Percentiles rank a stretch among this genome's conserved stretches.
Conservation (phyloP, 2,329 filamentous ascomycete genomes). For the Clonostachys rhizophaga region DNA sequence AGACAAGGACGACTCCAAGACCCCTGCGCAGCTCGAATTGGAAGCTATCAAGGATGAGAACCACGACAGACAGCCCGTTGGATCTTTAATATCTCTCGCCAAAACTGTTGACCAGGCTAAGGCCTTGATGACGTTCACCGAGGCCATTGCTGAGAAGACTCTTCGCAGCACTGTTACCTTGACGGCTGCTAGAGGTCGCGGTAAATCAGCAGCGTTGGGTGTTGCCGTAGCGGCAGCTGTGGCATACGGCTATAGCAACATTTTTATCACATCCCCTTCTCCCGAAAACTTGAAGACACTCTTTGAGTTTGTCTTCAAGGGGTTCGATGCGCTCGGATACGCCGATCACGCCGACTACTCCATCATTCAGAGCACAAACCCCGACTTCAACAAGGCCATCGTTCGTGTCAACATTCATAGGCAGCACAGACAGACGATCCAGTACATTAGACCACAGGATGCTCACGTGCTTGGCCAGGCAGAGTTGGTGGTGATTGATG, state of each 20-base stretch:
- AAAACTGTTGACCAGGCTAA: slow-evolving; percentile 95
- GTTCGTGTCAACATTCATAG: slow-evolving; percentile 94
- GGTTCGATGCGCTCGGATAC: slow-evolving; percentile 91
- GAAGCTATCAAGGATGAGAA: slow-evolving; percentile 83
- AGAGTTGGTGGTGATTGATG: slow-evolving; percentile 92
- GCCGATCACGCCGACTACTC: slow-evolving; percentile 95
- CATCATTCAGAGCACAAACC: slow-evolving; percentile 96
- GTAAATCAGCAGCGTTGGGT: slow-evolving; percentile 94
- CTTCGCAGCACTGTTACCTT: slow-evolving; percentile 88
- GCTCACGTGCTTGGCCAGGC: slow-evolving; percentile 92
- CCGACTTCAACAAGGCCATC: slow-evolving; percentile 98
- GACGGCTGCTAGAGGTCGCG: slow-evolving; percentile 89
- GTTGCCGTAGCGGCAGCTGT: slow-evolving; percentile 91
- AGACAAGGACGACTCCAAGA: slow-evolving; percentile 69
- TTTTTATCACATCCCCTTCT: slow-evolving; percentile 96
- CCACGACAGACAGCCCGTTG: slow-evolving; percentile 80
- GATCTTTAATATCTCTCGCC: slow-evolving; percentile 77
- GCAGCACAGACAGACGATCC: slow-evolving; percentile 94
- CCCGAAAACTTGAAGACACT: slow-evolving; percentile 98
- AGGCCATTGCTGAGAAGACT: slow-evolving; percentile 94
- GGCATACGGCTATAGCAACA: slow-evolving; percentile 96
- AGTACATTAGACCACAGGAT: slow-evolving; percentile 97
- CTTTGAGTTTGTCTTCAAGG: slow-evolving; percentile 98
- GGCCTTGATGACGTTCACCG: slow-evolving; percentile 92
- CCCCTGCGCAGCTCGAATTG: slow-evolving; percentile 69